Conservation (phyloP, 2,329 filamentous ascomycete species). For the Clarireedia homoeocarpa region DNA sequence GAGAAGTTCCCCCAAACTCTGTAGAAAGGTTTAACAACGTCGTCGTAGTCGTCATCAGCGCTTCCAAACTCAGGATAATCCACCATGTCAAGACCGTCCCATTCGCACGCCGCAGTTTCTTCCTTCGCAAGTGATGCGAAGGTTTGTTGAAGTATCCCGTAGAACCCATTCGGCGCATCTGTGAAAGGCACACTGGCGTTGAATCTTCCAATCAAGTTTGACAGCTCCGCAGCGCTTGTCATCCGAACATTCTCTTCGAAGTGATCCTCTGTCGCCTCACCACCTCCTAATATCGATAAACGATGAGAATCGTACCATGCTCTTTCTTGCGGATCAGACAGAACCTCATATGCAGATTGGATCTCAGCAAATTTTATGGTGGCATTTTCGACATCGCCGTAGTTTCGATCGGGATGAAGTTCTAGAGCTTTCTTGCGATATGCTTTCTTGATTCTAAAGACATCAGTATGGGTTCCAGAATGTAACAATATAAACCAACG, state of each 20-base stretch:
- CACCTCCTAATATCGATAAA: slow-evolving; percentile 62
- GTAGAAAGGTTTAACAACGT: slow-evolving; percentile 75
- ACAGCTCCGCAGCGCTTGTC: slow-evolving; percentile 74
- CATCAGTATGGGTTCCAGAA: slow-evolving; percentile 9
- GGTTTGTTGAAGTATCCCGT: slow-evolving; percentile 64
- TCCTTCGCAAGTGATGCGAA: slow-evolving; percentile 77
- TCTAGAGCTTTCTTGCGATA: slow-evolving; percentile 88
- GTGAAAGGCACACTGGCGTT: slow-evolving; percentile 70
- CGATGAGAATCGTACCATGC: slow-evolving; percentile 97
- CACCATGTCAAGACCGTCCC: slow-evolving; percentile 50
- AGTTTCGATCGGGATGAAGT: slow-evolving; percentile 90
- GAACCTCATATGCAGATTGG: slow-evolving; percentile 88
- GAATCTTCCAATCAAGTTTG: slow-evolving; percentile 72
- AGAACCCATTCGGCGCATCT: slow-evolving; percentile 77
- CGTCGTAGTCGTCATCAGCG: slow-evolving; percentile 67
- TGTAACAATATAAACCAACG: background rate
- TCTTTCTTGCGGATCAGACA: slow-evolving; percentile 90
- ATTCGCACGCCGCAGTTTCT: slow-evolving; percentile 67
- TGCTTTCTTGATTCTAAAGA: slow-evolving; percentile 74
- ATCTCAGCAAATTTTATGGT: slow-evolving; percentile 86
- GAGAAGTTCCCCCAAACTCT: slow-evolving; percentile 70
- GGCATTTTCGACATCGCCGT: slow-evolving; percentile 73
- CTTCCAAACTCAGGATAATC: slow-evolving; percentile 79
- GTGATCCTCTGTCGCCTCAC: slow-evolving; percentile 35
- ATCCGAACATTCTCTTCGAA: slow-evolving; percentile 64